These are phyloP conservation scores for Podospora bellae-mahoneyi DNA, from an alignment of 495 filamentous ascomycete genomes.

Conservation along the genomic window DNA sequence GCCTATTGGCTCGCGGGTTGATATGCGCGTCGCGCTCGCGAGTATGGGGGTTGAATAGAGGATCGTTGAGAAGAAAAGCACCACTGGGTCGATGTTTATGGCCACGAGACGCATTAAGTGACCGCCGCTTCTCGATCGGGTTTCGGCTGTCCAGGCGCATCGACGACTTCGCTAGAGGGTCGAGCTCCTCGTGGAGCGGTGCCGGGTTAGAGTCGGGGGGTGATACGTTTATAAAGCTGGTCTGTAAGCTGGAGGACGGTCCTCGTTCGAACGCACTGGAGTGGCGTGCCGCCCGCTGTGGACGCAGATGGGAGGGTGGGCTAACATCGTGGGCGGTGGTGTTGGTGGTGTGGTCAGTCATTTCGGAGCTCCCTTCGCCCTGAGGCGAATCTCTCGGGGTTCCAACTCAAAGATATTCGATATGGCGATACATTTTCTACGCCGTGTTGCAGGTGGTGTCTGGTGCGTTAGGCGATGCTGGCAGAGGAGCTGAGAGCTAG, in stretches of 20 bases:
- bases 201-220: slow-evolving; percentile 20
- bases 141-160: slow-evolving; percentile 20
- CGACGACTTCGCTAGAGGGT: slow-evolving; percentile 23
- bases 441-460: background rate
- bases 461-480: background rate
- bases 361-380: slow-evolving; percentile 14
- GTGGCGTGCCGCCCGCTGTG: slow-evolving; percentile 23
- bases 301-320: slow-evolving; percentile 22
- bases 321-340: slow-evolving; percentile 28
- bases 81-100: slow-evolving; percentile 44
- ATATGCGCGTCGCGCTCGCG: slow-evolving; percentile 8
- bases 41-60: slow-evolving; percentile 21
- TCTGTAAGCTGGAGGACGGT: slow-evolving; percentile 28
- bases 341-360: slow-evolving; percentile 23
- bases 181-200: slow-evolving; percentile 21
- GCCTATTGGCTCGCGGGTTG: slow-evolving; percentile 14
- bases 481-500: background rate
- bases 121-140: slow-evolving; percentile 28
- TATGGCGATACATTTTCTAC: slow-evolving; percentile 5
- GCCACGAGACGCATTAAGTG: slow-evolving; percentile 26
- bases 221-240: slow-evolving; percentile 17
- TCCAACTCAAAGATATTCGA: slow-evolving; percentile 10
- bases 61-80: slow-evolving; percentile 45
- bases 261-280: slow-evolving; percentile 17
- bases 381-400: slow-evolving; percentile 2